Percentiles rank a stretch among this genome's conserved stretches.
These are phyloP conservation scores for Trichoderma afroharzianum DNA, from an alignment of 2,329 filamentous ascomycete genomes.

Conservation along the genomic window DNA sequence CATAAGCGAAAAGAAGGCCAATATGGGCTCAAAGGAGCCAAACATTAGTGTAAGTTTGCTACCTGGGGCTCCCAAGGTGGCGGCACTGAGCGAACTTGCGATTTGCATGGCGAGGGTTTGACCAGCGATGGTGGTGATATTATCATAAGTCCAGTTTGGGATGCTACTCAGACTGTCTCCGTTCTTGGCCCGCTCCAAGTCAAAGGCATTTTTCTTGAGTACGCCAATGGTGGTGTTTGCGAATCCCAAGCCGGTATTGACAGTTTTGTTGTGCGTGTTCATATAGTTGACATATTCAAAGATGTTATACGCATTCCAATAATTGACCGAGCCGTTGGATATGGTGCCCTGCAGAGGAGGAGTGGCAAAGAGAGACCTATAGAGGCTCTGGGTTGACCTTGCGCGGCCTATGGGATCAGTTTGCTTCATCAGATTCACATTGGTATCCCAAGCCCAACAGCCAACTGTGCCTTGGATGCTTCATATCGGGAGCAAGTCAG, in stretches of 20 bases:
- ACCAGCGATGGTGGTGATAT: constrained; percentile 49
- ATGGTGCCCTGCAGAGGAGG: constrained; percentile 38
- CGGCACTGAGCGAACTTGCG: constrained; percentile 41
- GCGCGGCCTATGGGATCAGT: constrained; percentile 25
- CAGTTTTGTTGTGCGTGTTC: constrained; percentile 48
- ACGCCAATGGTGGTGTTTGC: constrained; percentile 34
- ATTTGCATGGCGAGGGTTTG: constrained; percentile 48
- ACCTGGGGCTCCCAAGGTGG: constrained; percentile 36
- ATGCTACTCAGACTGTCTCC: constrained; percentile 51
- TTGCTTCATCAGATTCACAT: constrained; percentile 27
- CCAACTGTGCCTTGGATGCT: constrained; percentile 39
- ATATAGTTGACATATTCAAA: constrained; percentile 56
- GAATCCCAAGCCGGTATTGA: constrained; percentile 36
- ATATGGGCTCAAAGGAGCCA: constrained; percentile 51
- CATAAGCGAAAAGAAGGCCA: constrained; percentile 52
- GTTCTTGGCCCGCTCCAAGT: constrained; percentile 58
- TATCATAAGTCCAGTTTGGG: constrained; percentile 33
- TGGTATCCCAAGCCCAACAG: constrained; percentile 38
- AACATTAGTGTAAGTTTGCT: constrained; percentile 53
- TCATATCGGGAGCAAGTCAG: background rate
- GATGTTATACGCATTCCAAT: constrained; percentile 48
- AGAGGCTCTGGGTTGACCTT: constrained; percentile 36
- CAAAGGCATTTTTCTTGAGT: constrained; percentile 61
- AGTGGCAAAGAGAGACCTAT: constrained; percentile 40
- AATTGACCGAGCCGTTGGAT: constrained; percentile 34